Conservation (phyloP, 2,329 filamentous ascomycete genomes). For the Penicillium sp. region DNA sequence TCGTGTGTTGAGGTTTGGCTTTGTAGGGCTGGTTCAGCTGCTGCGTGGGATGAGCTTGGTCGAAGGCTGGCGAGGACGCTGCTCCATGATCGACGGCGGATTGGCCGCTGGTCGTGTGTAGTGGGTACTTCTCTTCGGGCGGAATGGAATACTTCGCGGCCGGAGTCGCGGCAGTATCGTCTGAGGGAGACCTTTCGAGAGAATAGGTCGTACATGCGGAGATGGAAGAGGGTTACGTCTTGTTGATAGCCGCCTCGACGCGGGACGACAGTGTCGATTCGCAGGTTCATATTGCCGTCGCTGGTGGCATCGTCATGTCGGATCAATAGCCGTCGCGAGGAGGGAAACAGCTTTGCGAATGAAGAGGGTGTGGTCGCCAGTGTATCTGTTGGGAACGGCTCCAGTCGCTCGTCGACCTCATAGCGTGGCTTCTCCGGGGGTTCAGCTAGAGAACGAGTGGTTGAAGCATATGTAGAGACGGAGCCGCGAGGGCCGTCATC, state of each 20-base stretch:
- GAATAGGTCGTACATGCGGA: conserved; percentile 88
- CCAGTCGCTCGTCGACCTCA: conserved; percentile 50
- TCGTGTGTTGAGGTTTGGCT: conserved; percentile 55
- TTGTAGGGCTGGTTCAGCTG: conserved; percentile 45
- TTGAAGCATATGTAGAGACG: conserved; percentile 75
- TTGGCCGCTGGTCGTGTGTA: conserved; percentile 50
- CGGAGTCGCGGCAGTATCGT: conserved; percentile 87
- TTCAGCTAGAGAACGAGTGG: conserved; percentile 59
- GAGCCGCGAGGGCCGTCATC: conserved; percentile 51
- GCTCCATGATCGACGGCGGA: conserved; percentile 56
- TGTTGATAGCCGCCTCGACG: conserved; percentile 55
- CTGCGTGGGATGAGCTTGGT: conserved; percentile 50
- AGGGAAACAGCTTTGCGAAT: conserved; percentile 83
- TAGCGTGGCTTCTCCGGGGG: conserved; percentile 47
- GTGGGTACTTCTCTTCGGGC: conserved; percentile 59
- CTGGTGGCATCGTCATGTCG: conserved; percentile 84
- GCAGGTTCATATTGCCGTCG: conserved; percentile 95
- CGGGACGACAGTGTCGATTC: conserved; percentile 71
- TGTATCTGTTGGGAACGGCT: conserved; percentile 60
- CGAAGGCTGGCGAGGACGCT: conserved; percentile 55
- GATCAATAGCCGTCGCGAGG: conserved; percentile 72
- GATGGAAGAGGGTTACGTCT: conserved; percentile 78
- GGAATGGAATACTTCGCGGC: conserved; percentile 85
- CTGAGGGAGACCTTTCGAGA: conserved; percentile 84
- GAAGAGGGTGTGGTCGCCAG: conserved; percentile 74